phyloP scores from a whole-genome alignment of 2,329 filamentous ascomycete species.

The Fusarium annulatum region DNA sequence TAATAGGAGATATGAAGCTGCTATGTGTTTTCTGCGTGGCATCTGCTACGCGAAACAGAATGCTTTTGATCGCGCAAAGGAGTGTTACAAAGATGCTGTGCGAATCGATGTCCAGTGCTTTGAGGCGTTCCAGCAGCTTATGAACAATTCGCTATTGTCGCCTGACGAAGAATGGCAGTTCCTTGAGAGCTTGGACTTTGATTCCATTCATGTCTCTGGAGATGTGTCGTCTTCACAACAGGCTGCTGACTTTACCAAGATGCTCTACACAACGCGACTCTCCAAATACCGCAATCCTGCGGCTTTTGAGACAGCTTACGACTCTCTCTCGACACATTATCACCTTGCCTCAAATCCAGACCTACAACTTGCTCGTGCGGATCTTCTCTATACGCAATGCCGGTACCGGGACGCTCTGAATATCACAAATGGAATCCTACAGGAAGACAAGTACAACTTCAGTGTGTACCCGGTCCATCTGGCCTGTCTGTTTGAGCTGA shows the following conservation, averaged over 20 bases:
- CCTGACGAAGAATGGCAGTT: slow-evolving; percentile 92
- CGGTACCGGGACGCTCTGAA: slow-evolving; percentile 88
- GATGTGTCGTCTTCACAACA: slow-evolving; percentile 80
- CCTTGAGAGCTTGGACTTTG: slow-evolving; percentile 89
- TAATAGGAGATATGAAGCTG: slow-evolving; percentile 89
- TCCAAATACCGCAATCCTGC: slow-evolving; percentile 94
- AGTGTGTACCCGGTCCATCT: slow-evolving; percentile 89
- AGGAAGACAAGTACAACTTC: slow-evolving; percentile 89
- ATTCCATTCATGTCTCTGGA: slow-evolving; percentile 75
- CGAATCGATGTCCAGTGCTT: slow-evolving; percentile 98
- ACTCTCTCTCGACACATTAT: slow-evolving; percentile 94
- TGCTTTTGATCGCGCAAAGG: slow-evolving; percentile 94
- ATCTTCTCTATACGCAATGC: slow-evolving; percentile 93
- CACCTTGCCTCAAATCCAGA: slow-evolving; percentile 88
- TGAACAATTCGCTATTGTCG: slow-evolving; percentile 93
- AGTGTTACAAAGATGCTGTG: slow-evolving; percentile 98
- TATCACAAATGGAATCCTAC: slow-evolving; percentile 85
- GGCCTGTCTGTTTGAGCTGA: slow-evolving; percentile 88
- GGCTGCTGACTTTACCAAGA: slow-evolving; percentile 92
- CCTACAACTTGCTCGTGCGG: slow-evolving; percentile 87
- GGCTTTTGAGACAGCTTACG: slow-evolving; percentile 85
- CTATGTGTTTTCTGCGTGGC: slow-evolving; percentile 95
- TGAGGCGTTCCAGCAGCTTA: slow-evolving; percentile 96
- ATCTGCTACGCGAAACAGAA: slow-evolving; percentile 98
- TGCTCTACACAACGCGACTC: slow-evolving; percentile 93